Evolutionary conservation across 805 yeast genomes (phyloP), one percentile per base, ranked within the genome.

Genomic region (Candida wancherniae): DNA sequence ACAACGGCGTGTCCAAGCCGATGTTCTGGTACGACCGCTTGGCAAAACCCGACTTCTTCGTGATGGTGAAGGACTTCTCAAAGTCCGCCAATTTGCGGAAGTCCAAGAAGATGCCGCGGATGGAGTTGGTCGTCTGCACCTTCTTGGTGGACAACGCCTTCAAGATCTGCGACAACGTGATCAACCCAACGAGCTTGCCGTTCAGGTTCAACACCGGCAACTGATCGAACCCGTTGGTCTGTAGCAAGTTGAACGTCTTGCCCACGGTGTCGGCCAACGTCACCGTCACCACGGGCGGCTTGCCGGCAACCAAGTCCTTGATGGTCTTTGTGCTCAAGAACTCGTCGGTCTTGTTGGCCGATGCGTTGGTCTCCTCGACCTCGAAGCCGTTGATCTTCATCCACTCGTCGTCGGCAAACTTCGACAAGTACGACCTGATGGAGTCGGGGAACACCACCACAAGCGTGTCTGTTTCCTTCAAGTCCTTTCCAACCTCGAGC

Each of bases 361-460:
- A 50, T 33, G 71, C 56, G 33, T 68, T 63, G 15, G 47, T 62
- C 31, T 71, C 71, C 42, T 75, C 84, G 43, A 80, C 73, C 38
- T 57, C 56, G 51, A 85, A 78, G 3, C 83, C 82, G 54, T 84
- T 83, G 47, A 75, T 75, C 54, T 71, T 73, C 82, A 84, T 77
- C 95, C 95, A 84, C 59, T 84, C 94, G 50, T 85, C 94, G 55
- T 84, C 94, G 22, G 84, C 90, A 52, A 84, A 84, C 63, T 84
- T 84, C 42, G 92, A 77, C 59, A 84, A 69, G 63, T 84, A 84
- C 3, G 94, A 84, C 67, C 95, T 77, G 52, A 84, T 76, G 24
- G 87, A 78, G 57, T 84, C 95, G 26, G 95, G 94, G 73, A 83
- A 75, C 14, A 84, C 80, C 27, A 81, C 86, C 19, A 84, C 94